A percentile compares a stretch with the other conserved stretches of the same genome.
Conservation (phyloP, 352 stramenopile genomes). For the Paralagenidium karlingii region DNA sequence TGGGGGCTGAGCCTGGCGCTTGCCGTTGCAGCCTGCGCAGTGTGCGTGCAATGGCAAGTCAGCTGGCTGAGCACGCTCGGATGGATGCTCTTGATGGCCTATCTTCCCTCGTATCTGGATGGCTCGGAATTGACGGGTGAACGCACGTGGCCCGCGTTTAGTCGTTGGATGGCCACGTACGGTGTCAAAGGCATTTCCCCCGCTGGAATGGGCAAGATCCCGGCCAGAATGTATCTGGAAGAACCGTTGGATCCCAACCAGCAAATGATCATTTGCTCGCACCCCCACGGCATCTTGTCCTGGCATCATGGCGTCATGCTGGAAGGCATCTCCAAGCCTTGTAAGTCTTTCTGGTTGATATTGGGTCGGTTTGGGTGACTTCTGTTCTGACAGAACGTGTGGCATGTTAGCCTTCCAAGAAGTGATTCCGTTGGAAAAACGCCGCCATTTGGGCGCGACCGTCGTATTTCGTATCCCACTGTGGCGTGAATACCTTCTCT, state of each 20-base stretch:
- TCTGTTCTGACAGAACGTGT: neutral
- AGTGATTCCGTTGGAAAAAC: slow-evolving; percentile 37
- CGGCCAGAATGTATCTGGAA: no score
- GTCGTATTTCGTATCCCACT: slow-evolving; percentile 66
- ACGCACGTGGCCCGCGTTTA: slow-evolving; percentile 44
- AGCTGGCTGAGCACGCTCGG: slow-evolving; percentile 8
- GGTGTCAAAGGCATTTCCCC: no score
- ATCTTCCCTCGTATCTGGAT: slow-evolving; percentile 47
- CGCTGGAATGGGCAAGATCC: no score
- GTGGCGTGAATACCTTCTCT: slow-evolving; percentile 67
- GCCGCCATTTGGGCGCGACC: slow-evolving; percentile 53
- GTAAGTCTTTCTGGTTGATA: slow-evolving; percentile 14
- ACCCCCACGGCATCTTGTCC: slow-evolving; percentile 65
- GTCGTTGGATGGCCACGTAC: no score
- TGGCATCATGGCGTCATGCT: slow-evolving; percentile 54
- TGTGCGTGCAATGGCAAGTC: slow-evolving; percentile 14
- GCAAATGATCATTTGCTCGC: slow-evolving; percentile 71
- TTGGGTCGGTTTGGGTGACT: neutral
- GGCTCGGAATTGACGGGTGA: slow-evolving; percentile 39
- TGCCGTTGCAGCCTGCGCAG: slow-evolving; percentile 11
- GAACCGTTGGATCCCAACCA: slow-evolving; percentile 33
- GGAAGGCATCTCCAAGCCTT: slow-evolving; percentile 37
- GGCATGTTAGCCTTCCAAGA: slow-evolving; percentile 50
- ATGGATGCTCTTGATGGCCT: slow-evolving; percentile 14
- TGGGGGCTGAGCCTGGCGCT: slow-evolving; percentile 10